Base-by-base conservation (phyloP, 495 filamentous ascomycete species). In the Symbiotaphrina buchneri region DNA sequence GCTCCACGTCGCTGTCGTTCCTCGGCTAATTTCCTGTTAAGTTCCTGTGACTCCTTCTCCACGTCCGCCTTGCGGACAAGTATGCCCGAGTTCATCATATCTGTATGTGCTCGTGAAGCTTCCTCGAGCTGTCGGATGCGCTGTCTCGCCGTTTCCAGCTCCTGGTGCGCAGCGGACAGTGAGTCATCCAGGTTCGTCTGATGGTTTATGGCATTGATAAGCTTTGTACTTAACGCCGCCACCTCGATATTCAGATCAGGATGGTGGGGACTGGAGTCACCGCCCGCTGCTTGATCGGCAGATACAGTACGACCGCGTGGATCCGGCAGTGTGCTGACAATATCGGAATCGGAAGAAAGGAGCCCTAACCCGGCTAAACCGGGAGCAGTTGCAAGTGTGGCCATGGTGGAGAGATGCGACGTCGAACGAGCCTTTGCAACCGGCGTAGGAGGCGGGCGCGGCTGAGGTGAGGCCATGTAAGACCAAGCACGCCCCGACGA, bases 181-280 rank as follows among this genome's bases (percentile, higher is more conserved):
- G 66, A 77, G 44, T 97, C 87, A 44, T 97, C 87, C 18, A 97
- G 58, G 18, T 60, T 77, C 3, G 87, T 94, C 55, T 95, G 90
- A 45, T 87, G 78, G 46, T 97, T 97, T 51, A 97, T 94, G 31
- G 87, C 84, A 42, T 82, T 83, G 35, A 97, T 82, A 31, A 97
- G 63, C 52, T 97, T 97, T 28, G 82, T 84, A 49, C 81, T 94
- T 15, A 97, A 58, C 3, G 80, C 65, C 18, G 87, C 75, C 8
- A 95, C 83, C 50, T 97, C 87, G 33, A 72, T 67, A 47, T 74
- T 80, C 27, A 91, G 58, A 42, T 85, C 81, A 13, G 80, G 77
- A 39, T 83, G 75, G 36, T 62, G 60, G 13, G 59, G 55, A n/a
- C n/a, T 23, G 51, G 49, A 5, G 47, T 19, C 14, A 55, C 52